Evolutionary conservation across 2,329 filamentous ascomycete genomes (phyloP), one percentile per base, ranked within the genome.

Genomic region (Didymella pinodella): DNA sequence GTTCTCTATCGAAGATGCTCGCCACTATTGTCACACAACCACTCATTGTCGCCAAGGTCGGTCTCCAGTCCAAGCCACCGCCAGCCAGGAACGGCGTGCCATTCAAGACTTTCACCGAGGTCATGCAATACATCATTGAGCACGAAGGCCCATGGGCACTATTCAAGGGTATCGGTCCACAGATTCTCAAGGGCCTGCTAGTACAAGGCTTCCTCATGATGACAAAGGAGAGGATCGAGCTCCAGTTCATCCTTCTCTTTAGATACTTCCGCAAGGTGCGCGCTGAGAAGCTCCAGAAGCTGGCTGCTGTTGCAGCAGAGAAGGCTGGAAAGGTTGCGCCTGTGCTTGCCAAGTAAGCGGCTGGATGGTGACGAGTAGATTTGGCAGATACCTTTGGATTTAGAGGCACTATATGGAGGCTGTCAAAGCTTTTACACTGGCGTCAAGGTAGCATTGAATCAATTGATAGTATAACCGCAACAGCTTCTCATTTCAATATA

Each of bases 201-300:
- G 95, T 99, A 2, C 95, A 99, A 75, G 95, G 95, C 48, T 87
- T 99, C 55, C 83, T 99, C 38, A 99, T 99, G 95, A 99, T 97
- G 93, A 95, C 93, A 47, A 99, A 99, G 81, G 95, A 99, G 80
- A 86, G 93, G 67, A 91, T 98, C 78, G 95, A 98, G 77, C 81
- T 98, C 16, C 76, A 93, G 44, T 98, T 97, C 75, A 83, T 98
- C 63, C 81, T 97, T 28, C 84, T 99, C 49, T 88, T 97, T 78
- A 87, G 92, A 68, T 96, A 95, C 70, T 74, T 97, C 52, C 86
- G 88, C 66, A 86, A 88, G 66, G 69, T 96, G 57, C 87, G 86
- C 69, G 84, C 88, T 44, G 84, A 90, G 65, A 89, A 90, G 74
- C 80, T 96, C 43, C 84, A 86, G 65, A 90, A 88, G 73, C 82